These are phyloP conservation scores for Spergularia bocconei DNA, from an alignment of 148 eudicot species.

Conservation along the genomic window DNA sequence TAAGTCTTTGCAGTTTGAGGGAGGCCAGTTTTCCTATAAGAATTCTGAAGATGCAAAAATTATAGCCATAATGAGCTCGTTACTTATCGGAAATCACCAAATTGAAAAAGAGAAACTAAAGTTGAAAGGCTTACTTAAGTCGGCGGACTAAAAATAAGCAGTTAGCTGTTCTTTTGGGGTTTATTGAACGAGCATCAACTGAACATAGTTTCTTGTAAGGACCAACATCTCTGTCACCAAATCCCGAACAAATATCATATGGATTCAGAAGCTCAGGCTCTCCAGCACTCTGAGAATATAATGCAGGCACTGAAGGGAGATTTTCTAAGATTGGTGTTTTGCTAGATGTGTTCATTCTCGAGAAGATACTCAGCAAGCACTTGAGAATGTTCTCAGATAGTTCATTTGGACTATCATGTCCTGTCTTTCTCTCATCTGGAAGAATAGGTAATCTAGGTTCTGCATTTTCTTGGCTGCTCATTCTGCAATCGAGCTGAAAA, in stretches of 20 bases:
- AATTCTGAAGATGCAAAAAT: constrained; percentile 37
- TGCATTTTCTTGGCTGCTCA: constrained; percentile 26
- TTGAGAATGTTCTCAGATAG: constrained; percentile 56
- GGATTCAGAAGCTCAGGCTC: constrained; percentile 55
- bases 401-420: constrained; percentile 51
- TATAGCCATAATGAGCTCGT: background rate
- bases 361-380: constrained; percentile 53
- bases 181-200: constrained; percentile 49
- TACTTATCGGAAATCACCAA: background rate
- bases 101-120: background rate
- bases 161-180: constrained; percentile 38
- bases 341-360: constrained; percentile 50
- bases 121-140: constrained; percentile 38
- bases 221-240: constrained; percentile 53
- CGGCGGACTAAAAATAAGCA: constrained; percentile 47
- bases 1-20: constrained; percentile 47
- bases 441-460: constrained; percentile 24
- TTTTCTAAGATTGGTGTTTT: constrained; percentile 33
- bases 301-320: constrained; percentile 26
- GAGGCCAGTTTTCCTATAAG: constrained; percentile 57
- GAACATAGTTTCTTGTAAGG: constrained; percentile 48
- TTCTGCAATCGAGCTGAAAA: constrained; percentile 48
- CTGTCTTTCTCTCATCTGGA: constrained; percentile 32
- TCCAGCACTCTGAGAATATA: constrained; percentile 26
- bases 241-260: constrained; percentile 45